Conservation (phyloP, 139 green algal genomes). For the Micromonas commoda region DNA sequence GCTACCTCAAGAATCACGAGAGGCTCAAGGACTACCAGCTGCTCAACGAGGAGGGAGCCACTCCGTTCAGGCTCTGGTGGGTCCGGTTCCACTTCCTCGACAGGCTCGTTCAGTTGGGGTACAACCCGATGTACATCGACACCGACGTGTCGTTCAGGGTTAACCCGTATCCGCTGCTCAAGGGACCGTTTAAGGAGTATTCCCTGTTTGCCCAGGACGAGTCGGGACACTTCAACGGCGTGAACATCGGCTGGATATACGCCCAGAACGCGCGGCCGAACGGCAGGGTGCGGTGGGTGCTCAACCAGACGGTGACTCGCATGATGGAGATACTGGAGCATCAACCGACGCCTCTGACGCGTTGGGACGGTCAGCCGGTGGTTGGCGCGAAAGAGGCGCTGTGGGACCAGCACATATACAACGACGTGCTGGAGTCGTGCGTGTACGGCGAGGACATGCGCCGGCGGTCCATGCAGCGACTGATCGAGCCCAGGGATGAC, state of each 20-base stretch:
- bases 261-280: neutral
- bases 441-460: neutral
- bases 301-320: constrained; percentile 4
- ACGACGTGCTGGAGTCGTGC: constrained; percentile 11
- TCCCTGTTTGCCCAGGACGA: constrained; percentile 19
- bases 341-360: neutral
- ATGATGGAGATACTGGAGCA: constrained; percentile 12
- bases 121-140: constrained; percentile 32
- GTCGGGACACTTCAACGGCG: neutral
- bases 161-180: constrained; percentile 20
- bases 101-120: neutral
- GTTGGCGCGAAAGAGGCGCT: constrained; percentile 20
- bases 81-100: constrained; percentile 9
- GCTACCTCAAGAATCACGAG: neutral
- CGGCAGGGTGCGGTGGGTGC: neutral
- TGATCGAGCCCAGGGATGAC: neutral
- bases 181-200: neutral
- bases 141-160: constrained; percentile 21
- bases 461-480: neutral
- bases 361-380: constrained; percentile 14
- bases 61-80: constrained; percentile 23
- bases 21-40: neutral
- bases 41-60: neutral
- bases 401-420: constrained; percentile 33
- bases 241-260: constrained; percentile 25